phyloP scores from a whole-genome alignment of 176 grass and related monocot species.

The Ensete glaucum region DNA sequence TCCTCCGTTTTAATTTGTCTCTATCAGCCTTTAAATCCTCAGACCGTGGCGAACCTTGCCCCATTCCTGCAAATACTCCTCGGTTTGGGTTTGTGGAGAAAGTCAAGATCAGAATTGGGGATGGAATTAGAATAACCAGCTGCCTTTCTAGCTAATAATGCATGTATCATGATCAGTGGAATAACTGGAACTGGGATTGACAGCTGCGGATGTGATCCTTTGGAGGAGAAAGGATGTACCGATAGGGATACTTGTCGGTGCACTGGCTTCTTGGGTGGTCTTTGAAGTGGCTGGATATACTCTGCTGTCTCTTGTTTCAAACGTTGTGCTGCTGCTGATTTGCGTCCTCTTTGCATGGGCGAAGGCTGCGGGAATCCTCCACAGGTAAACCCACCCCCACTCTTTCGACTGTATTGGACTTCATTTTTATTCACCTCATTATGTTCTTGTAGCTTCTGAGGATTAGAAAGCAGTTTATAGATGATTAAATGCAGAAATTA shows the following conservation, averaged over 20 bases:
- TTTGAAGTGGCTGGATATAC: conserved; percentile 37
- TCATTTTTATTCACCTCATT: not conserved
- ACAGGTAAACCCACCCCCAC: conserved; percentile 28
- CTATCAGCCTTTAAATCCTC: no score
- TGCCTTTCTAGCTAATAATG: not conserved
- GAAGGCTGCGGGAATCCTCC: conserved; percentile 56
- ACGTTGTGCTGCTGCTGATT: conserved; percentile 69
- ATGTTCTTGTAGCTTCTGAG: not conserved
- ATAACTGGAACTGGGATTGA: not conserved
- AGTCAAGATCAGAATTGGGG: not conserved
- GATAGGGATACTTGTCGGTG: conserved; percentile 28
- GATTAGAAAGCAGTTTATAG: no score
- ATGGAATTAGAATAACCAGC: not conserved
- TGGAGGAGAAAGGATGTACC: conserved; percentile 52
- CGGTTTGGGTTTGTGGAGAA: not conserved
- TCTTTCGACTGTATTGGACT: not conserved
- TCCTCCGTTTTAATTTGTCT: no score
- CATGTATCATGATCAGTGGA: not conserved
- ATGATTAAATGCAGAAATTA: not conserved
- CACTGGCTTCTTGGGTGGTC: conserved; percentile 45
- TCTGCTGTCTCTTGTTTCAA: conserved; percentile 48
- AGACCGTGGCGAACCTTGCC: no score
- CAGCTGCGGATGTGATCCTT: conserved; percentile 63
- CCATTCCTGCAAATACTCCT: not conserved
- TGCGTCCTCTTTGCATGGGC: conserved; percentile 72